Evolutionary conservation across 176 grass and related monocot species (phyloP), one percentile per base, ranked within the genome.

Genomic region (Rhynchospora breviuscula): DNA sequence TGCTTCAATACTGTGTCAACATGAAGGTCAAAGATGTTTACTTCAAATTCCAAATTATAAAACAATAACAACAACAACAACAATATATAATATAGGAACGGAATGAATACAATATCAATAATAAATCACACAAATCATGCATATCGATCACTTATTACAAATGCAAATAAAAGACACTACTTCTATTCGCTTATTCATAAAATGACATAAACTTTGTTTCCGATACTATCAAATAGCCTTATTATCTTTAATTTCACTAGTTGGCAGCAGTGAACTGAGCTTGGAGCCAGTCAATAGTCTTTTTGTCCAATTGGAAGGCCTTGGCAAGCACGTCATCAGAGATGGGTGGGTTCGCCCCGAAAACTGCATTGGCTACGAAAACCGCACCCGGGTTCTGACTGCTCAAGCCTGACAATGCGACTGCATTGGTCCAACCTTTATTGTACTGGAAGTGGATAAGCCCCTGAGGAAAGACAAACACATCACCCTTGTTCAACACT

Each of bases 391-490:
- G 88, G 40, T 67, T 79, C 11, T 89, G 88, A 53, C 88, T 90
- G 15, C 81, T 84, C 7, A 90, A 75, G 9, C 61, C 51, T 0
- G 88, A 81, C 0, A 80, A 15, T 1, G 80, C 88, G 25, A 81
- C 85, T 8, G 88, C 63, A 19, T 45, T 80, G 7, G 2, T 67
- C 6, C 19, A 22, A 52, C 65, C 85, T 2, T 6, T 2, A 21
- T 90, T 90, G 57, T 35, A 81, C 31, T 90, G 71, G 68, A 87
- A 90, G 19, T 90, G 88, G 15, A 87, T 67, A 17, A 81, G 67
- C 12, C 88, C 88, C 19, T 84, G 35, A 2, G 88, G 88, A 26
- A 90, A 90, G 10, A 84, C 88, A 0, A 87, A 87, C 26, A 81
- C 88, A n/a, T 87, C 88, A 3, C 88, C 88, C 74, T 80, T 80